Conservation (phyloP, 257 asterid genomes). For the Leptodermis oblonga region DNA sequence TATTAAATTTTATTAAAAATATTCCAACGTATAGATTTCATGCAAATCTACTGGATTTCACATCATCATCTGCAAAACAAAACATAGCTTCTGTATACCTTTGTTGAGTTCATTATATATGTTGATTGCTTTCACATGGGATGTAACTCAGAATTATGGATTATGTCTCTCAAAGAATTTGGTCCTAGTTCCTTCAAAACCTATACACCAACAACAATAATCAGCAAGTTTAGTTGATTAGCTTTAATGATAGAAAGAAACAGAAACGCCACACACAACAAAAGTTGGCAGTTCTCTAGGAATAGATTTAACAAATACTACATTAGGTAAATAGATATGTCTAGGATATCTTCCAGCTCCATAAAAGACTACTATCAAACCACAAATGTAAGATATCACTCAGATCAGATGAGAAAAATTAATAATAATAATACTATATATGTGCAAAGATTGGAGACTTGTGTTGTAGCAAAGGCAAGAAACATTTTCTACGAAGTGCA, state of each 20-base stretch:
- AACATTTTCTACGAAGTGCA: no score
- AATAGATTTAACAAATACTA: background rate
- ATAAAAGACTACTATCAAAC: background rate
- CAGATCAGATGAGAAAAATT: background rate
- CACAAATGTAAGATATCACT: background rate
- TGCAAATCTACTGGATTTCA: background rate
- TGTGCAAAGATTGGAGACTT: background rate
- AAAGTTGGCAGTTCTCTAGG: background rate
- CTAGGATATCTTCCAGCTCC: background rate
- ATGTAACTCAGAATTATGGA: constrained; percentile 38
- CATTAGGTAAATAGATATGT: background rate
- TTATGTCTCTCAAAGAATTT: constrained; percentile 46
- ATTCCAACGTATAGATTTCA: background rate
- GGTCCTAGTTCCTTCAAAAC: constrained; percentile 38
- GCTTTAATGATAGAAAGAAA: background rate
- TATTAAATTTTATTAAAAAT: no score
- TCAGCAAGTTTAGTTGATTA: background rate
- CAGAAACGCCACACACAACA: background rate
- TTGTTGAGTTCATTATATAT: constrained; percentile 5
- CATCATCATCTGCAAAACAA: background rate
- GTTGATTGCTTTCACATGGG: constrained; percentile 16
- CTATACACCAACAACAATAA: constrained; percentile 11
- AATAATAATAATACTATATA: no score
- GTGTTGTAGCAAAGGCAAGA: background rate
- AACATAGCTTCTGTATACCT: constrained; percentile 1